A percentile compares a stretch with the other conserved stretches of the same genome.
phyloP scores from a whole-genome alignment of 2,329 filamentous ascomycete genomes.

The Dactylellina leptospora region DNA sequence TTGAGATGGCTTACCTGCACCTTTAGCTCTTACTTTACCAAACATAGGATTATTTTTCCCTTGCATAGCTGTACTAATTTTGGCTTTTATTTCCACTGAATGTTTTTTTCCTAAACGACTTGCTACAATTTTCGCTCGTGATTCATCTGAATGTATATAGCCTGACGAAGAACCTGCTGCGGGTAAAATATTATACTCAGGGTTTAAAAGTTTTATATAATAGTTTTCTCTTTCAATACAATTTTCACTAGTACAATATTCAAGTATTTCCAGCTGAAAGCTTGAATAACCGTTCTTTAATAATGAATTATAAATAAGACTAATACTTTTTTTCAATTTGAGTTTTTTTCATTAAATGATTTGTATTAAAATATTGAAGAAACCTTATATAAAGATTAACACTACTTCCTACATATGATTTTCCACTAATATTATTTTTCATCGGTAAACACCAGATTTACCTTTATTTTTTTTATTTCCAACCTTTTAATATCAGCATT shows the following conservation, averaged over 20 bases:
- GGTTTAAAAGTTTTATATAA: conserved; percentile 2
- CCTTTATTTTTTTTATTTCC: conserved; percentile 60
- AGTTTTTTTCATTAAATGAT: neutral
- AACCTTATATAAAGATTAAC: neutral
- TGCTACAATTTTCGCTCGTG: too few relatives aligned
- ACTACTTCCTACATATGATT: neutral
- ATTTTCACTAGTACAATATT: neutral
- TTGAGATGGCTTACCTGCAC: neutral
- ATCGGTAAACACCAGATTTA: conserved; percentile 54
- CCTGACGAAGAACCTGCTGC: neutral
- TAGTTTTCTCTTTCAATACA: neutral
- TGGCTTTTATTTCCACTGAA: neutral
- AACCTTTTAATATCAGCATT: conserved; percentile 58
- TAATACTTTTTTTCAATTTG: neutral
- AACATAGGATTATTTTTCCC: neutral
- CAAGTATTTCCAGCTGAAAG: neutral
- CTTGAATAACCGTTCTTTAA: neutral
- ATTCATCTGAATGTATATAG: neutral
- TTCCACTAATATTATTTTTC: neutral
- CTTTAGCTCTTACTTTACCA: neutral
- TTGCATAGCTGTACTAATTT: neutral
- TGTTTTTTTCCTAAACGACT: conserved; percentile 2
- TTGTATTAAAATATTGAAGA: neutral
- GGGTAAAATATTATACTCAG: conserved; percentile 3
- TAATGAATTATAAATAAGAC: neutral